Conservation (phyloP, 768 basidiomycete species). For the Phlebiopsis flavidoalba region DNA sequence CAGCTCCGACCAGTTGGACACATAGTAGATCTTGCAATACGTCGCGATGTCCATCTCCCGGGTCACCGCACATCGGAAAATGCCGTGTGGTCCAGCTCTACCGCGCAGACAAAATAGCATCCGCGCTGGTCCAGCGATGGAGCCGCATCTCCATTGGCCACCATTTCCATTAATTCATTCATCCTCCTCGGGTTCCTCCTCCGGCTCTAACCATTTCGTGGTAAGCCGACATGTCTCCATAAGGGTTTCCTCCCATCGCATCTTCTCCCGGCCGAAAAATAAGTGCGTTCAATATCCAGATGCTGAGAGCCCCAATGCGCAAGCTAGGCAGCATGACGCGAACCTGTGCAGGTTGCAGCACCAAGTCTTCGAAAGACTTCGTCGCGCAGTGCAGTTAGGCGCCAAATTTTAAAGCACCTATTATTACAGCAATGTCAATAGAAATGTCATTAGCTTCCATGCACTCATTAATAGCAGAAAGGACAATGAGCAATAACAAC, state of each 20-base stretch:
- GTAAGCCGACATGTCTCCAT: not conserved
- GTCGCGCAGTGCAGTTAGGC: not conserved
- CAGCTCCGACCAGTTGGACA: too few species aligned
- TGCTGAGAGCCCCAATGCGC: not conserved
- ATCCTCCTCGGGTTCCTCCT: not conserved
- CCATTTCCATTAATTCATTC: not conserved
- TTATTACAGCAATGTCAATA: too few species aligned
- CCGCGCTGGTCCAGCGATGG: not conserved
- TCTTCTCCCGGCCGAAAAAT: slow-evolving; percentile 1
- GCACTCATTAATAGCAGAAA: not conserved
- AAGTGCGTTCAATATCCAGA: not conserved
- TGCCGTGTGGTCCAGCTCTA: not conserved
- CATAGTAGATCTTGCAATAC: not conserved
- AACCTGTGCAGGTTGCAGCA: not conserved
- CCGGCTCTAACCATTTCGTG: not conserved
- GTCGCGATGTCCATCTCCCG: not conserved
- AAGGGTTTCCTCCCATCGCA: not conserved
- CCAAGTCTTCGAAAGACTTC: not conserved
- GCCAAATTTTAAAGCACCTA: not conserved
- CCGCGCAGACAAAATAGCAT: not conserved
- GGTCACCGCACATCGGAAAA: not conserved
- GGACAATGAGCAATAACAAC: too few species aligned
- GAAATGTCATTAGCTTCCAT: not conserved
- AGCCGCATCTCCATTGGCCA: not conserved
- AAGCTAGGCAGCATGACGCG: not conserved